These are phyloP conservation scores for Cyberlindnera mississippiensis DNA, from an alignment of 805 yeast genomes.

Conservation along the genomic window DNA sequence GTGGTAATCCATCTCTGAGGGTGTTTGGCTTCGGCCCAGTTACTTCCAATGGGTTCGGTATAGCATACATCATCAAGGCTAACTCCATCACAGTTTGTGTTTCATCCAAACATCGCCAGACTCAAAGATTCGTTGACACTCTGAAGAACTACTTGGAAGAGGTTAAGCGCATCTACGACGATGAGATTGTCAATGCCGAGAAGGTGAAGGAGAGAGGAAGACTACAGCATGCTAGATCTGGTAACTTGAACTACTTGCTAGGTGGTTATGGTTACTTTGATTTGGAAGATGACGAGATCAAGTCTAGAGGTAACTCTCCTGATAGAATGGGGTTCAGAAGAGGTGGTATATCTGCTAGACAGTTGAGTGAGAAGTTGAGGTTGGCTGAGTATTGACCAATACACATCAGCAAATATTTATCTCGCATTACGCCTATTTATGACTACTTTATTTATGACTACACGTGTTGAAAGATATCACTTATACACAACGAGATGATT, in stretches of 20 bases:
- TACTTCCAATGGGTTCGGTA: slow-evolving; percentile 86
- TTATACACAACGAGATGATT: no score
- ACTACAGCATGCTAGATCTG: slow-evolving; percentile 28
- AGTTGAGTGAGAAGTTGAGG: slow-evolving; percentile 28
- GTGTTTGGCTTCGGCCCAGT: slow-evolving; percentile 93
- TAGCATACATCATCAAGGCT: slow-evolving; percentile 82
- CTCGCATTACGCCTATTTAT: slow-evolving; percentile 1
- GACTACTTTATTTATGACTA: background rate
- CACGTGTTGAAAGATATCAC: background rate
- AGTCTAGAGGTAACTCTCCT: slow-evolving; percentile 38
- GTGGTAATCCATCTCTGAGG: slow-evolving; percentile 87
- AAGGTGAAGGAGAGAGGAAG: slow-evolving; percentile 27
- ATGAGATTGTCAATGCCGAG: slow-evolving; percentile 18
- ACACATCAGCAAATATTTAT: background rate
- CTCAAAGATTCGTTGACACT: slow-evolving; percentile 69
- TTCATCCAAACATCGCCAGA: slow-evolving; percentile 86
- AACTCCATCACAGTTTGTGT: slow-evolving; percentile 78
- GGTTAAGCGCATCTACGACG: slow-evolving; percentile 46
- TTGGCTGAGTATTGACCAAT: slow-evolving; percentile 25
- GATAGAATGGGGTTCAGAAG: slow-evolving; percentile 24
- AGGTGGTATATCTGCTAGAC: slow-evolving; percentile 24
- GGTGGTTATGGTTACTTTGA: slow-evolving; percentile 91
- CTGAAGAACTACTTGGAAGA: slow-evolving; percentile 59
- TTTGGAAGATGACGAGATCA: slow-evolving; percentile 55
- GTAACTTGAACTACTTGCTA: slow-evolving; percentile 40